Base-by-base conservation (phyloP, 1,139 yeast genomes). In the Insectozyma bohioensis region DNA sequence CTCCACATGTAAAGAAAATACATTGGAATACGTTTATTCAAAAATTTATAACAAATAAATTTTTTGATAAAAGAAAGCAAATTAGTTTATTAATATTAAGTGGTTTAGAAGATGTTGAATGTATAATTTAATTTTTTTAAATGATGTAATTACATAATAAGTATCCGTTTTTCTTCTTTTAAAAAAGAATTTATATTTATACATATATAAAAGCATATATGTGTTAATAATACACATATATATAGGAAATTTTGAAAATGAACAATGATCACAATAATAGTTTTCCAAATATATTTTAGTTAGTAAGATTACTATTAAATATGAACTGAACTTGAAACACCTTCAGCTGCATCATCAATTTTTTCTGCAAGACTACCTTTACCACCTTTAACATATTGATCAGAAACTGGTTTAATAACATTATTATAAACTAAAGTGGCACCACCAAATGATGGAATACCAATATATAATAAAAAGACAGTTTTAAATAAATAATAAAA, bases 401-500 rank as follows among this genome's bases (percentile, higher is more conserved):
- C 80, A 44, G 92, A 65, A 42, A 86, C 48, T 46, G 98, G 98
- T 54, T 77, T 75, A 54, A 92, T 69, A 23, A 84, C 52, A 37
- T 65, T 58, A 36, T 57, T 52, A 73, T 86, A 92, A 37, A 94
- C 75, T 39, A 79, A 45, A 39, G 68, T 67, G 39, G 97, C 94
- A 53, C 98, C 98, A 41, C 87, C 84, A 54, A 84, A 80, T 48
- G 79, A 74, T 43, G 98, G 98, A 36, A 88, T 72, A 37, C 95
- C 90, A 55, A 90, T 79, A 72, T 86, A 94, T 43, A 90, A 70
- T 67, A 92, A 81, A 64, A 86, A 81, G 36, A 86, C 49, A 37
- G 97, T 86, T 78, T 92, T 92, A 73, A 92, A 75, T 54, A 92
- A 77, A 78, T 90, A 92, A 76, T 92, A 92, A 60, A 92, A 88